These are phyloP conservation scores for Apiospora rasikravindrae DNA, from an alignment of 2,329 filamentous ascomycete genomes.

Conservation along the genomic window DNA sequence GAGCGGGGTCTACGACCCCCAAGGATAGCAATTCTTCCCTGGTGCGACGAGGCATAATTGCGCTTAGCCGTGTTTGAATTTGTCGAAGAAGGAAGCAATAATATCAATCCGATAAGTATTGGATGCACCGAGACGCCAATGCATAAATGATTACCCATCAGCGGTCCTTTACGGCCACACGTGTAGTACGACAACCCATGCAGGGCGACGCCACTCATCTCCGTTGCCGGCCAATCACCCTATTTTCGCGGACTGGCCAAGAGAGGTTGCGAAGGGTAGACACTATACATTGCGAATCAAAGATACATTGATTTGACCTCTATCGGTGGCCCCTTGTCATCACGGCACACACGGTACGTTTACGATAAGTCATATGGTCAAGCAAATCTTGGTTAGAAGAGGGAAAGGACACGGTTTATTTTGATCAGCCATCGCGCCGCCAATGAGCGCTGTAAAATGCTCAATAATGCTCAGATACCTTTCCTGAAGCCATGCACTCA, in stretches of 20 bases:
- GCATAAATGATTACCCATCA: not conserved
- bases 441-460: conserved; percentile 18
- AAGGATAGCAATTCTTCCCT: conserved; percentile 31
- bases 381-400: not conserved
- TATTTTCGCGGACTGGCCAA: not conserved
- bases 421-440: conserved; percentile 9
- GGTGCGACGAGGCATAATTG: conserved; percentile 29
- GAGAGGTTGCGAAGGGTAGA: not conserved
- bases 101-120: no score
- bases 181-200: not conserved
- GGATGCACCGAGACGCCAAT: not conserved
- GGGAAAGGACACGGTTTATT: conserved; percentile 8
- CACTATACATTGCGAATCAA: no score
- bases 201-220: not conserved
- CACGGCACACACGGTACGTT: not conserved
- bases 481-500: conserved; percentile 20
- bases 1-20: conserved; percentile 30
- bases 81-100: not conserved
- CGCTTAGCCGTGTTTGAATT: not conserved
- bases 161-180: not conserved
- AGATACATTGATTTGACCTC: no score
- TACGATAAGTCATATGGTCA: not conserved
- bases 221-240: not conserved
- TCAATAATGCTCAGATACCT: conserved; percentile 21
- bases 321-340: no score